Evolutionary conservation across 805 yeast species (phyloP).

Genomic region (Hanseniaspora guilliermondii): DNA sequence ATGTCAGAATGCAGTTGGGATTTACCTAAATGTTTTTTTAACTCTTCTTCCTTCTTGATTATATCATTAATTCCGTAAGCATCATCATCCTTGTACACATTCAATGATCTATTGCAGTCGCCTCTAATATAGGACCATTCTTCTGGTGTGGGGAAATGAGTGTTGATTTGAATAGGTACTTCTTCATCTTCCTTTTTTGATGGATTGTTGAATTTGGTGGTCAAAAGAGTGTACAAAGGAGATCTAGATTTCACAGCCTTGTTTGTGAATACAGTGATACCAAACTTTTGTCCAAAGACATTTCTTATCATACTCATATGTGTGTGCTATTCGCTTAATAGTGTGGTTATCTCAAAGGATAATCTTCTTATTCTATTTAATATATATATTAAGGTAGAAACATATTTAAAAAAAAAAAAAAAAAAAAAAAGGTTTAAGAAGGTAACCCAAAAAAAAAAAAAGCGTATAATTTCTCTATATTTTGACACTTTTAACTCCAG

Average conservation of each 20-base stretch:
- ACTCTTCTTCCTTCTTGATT: neutral
- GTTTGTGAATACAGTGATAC: constrained; percentile 9
- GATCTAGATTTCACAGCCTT: constrained; percentile 11
- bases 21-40: neutral
- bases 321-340: neutral
- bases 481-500: too few species aligned
- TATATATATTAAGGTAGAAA: too few species aligned
- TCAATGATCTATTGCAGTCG: constrained; percentile 11
- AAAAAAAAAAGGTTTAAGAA: neutral
- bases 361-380: neutral
- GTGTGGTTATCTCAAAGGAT: neutral
- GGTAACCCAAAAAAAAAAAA: too few species aligned
- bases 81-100: constrained; percentile 9
- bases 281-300: constrained; percentile 5
- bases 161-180: constrained; percentile 6
- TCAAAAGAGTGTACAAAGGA: neutral
- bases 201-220: constrained; percentile 10
- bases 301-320: constrained; percentile 1
- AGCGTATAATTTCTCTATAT: too few species aligned
- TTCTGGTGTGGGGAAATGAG: constrained; percentile 7
- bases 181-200: constrained; percentile 5
- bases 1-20: neutral
- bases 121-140: constrained; percentile 11
- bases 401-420: neutral
- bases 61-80: constrained; percentile 5